phyloP scores from a whole-genome alignment of 140 eudicot species.

The Stevia rebaudiana region DNA sequence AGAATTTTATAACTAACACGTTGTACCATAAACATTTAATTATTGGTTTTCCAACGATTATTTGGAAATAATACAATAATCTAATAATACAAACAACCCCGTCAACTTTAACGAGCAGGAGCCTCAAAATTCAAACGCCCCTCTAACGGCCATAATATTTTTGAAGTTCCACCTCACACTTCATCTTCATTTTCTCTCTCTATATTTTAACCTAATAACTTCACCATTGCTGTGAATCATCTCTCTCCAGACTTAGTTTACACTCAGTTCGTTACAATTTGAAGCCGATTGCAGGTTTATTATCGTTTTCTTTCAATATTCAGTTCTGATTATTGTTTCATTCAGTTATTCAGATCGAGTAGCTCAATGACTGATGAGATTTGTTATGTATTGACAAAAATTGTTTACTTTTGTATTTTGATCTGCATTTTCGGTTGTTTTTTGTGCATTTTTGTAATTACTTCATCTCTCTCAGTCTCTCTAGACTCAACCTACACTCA shows the following conservation, averaged over 20 bases:
- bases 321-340: neutral
- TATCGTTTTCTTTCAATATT: neutral
- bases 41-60: neutral
- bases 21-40: slow-evolving; percentile 3
- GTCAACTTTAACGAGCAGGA: slow-evolving; percentile 24
- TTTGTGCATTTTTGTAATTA: neutral
- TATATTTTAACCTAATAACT: slow-evolving; percentile 18
- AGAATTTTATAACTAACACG: neutral
- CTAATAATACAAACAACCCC: slow-evolving; percentile 15
- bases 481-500: slow-evolving; percentile 13
- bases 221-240: slow-evolving; percentile 13
- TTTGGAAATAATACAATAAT: neutral
- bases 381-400: slow-evolving; percentile 5
- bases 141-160: slow-evolving; percentile 42
- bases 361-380: slow-evolving; percentile 8
- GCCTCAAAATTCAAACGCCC: slow-evolving; percentile 33
- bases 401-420: slow-evolving; percentile 4
- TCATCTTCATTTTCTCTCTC: slow-evolving; percentile 20
- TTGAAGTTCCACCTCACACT: slow-evolving; percentile 10
- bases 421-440: slow-evolving; percentile 7
- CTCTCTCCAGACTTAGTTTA: slow-evolving; percentile 15
- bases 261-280: slow-evolving; percentile 21
- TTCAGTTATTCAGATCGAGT: neutral
- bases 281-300: slow-evolving; percentile 23
- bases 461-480: slow-evolving; percentile 9